Base-by-base conservation (phyloP, 345 rosid species). In the Erysimum cheiranthoides region DNA sequence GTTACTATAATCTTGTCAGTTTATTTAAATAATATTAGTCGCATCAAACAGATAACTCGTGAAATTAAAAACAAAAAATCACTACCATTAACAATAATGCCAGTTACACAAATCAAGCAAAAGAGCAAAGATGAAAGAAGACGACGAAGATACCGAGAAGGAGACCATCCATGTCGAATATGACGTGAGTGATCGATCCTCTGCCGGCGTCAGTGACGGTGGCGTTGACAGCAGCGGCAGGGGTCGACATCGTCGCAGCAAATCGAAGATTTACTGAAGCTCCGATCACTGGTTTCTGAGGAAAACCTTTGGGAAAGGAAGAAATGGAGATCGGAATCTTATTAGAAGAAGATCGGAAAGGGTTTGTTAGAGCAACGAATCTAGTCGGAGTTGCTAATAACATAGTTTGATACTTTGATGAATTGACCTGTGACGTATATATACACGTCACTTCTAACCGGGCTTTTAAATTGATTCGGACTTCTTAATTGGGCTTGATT, bases 121-220 rank as follows among this genome's bases (percentile, higher is more conserved):
- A 61, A 8, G 61, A 28, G 4, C 11, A 38, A 32, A 32, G 6
- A 21, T 8, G 8, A 14, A 21, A 42, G 42, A 14, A 39, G 51
- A 45, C 16, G 14, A 12, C 0, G 6, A 42, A n/a, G 60, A 67
- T 83, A 88, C 97, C 97, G 39, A 93, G 93, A 56, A 93, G 84
- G 76, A 91, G 96, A 62, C 98, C 98, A 71, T 93, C 98, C 98
- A 93, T 91, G 87, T 93, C 98, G 85, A 93, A 91, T 79, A 93
- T 69, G 81, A 90, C 93, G 79, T 91, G 97, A 64, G 96, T 90
- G 78, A 90, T 84, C 27, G 86, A 77, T 45, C 80, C 85, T 77
- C 83, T 80, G 8, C 61, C 21, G 79, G 74, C 11, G 60, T 67
- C 83, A 54, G 74, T 46, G 68, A 59, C 31, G 3, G 49, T 6